Evolutionary conservation across 2,329 filamentous ascomycete species (phyloP).

Genomic region (Sporothrix curviconia): DNA sequence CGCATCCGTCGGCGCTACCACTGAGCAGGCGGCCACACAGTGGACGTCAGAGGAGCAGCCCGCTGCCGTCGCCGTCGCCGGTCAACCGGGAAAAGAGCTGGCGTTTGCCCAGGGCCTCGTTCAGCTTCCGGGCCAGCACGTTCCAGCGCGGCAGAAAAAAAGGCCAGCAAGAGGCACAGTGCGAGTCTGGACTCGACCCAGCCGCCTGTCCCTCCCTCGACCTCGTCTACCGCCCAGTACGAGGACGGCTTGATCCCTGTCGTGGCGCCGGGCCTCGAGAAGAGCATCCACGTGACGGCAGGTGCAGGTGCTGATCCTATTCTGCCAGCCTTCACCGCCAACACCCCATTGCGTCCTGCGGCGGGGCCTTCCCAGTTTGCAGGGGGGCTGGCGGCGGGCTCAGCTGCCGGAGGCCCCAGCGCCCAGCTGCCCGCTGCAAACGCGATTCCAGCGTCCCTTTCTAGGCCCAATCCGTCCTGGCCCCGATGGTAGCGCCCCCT

Average conservation of each 20-base stretch:
- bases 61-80: background rate
- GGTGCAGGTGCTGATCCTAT: background rate
- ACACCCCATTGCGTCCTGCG: background rate
- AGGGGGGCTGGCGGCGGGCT: background rate
- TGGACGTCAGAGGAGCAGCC: too few species aligned
- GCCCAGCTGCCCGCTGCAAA: background rate
- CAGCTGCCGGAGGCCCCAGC: background rate
- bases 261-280: background rate
- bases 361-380: background rate
- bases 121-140: constrained; percentile 12
- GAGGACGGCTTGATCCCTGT: background rate
- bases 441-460: background rate
- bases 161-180: background rate
- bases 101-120: constrained; percentile 9
- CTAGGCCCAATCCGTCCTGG: constrained; percentile 17
- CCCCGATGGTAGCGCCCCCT: constrained; percentile 9
- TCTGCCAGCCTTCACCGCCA: constrained; percentile 14
- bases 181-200: background rate
- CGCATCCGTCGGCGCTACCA: background rate
- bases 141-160: constrained; percentile 12
- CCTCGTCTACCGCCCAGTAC: background rate
- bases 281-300: too few species aligned
- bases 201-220: background rate
- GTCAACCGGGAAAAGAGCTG: constrained; percentile 12
- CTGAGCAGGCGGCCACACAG: background rate